A percentile compares a stretch with the other conserved stretches of the same genome.
Conservation (phyloP, 805 yeast species). For the Alloascoidea hylecoeti region DNA sequence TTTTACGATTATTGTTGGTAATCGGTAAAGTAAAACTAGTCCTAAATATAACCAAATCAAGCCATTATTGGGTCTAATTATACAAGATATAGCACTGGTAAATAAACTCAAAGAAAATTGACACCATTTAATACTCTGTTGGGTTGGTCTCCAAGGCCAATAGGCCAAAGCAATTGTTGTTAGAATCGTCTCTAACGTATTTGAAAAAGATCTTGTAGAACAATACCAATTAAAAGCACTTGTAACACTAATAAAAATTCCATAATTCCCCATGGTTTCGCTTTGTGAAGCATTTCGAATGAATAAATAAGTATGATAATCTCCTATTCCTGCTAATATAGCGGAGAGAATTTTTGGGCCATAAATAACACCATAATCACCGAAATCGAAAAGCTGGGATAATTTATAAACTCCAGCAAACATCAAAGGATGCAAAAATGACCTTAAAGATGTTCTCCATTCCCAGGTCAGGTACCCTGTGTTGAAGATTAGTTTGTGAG, state of each 20-base stretch:
- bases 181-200: constrained; percentile 62
- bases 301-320: constrained; percentile 39
- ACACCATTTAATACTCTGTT: constrained; percentile 1
- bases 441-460: constrained; percentile 66
- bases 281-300: constrained; percentile 18
- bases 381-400: constrained; percentile 18
- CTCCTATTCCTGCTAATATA: constrained; percentile 57
- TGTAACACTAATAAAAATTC: constrained; percentile 34
- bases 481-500: constrained; percentile 60
- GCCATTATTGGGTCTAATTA: constrained; percentile 76
- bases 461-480: constrained; percentile 92
- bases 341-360: constrained; percentile 63
- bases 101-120: constrained; percentile 23
- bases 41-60: constrained; percentile 67
- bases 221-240: constrained; percentile 78
- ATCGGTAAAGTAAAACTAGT: constrained; percentile 12
- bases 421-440: constrained; percentile 67
- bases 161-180: constrained; percentile 50
- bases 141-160: constrained; percentile 48
- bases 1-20: constrained; percentile 6
- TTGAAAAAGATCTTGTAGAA: constrained; percentile 74
- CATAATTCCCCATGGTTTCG: constrained; percentile 20
- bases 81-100: constrained; percentile 47
- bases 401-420: constrained; percentile 34
- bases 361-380: constrained; percentile 24